Percentiles rank a stretch among this genome's conserved stretches.
phyloP scores from a whole-genome alignment of 192 early-diverging fungal genomes.

The Coemansia sp. region DNA sequence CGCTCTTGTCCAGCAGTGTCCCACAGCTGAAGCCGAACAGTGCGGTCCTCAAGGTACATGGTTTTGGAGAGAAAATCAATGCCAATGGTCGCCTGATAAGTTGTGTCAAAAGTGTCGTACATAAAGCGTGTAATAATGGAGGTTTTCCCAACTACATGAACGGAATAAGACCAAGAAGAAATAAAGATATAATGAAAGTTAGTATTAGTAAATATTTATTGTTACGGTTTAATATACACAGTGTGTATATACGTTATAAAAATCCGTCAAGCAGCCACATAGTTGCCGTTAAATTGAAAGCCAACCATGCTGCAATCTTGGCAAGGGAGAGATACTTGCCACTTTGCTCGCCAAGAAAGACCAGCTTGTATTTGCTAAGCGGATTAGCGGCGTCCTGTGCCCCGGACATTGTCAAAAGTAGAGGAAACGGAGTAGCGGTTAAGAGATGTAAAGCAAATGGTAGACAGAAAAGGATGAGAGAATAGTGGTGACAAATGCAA shows the following conservation, averaged over 20 bases:
- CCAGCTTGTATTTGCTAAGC: constrained; percentile 94
- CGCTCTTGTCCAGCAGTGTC: constrained; percentile 99
- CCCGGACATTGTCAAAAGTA: constrained; percentile 27
- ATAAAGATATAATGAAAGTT: neutral
- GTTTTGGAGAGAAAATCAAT: constrained; percentile 99
- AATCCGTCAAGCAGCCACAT: neutral
- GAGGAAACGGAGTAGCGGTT: neutral
- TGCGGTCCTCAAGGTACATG: constrained; percentile 98
- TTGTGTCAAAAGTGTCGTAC: constrained; percentile 99
- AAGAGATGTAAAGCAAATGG: neutral
- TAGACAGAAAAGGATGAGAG: neutral
- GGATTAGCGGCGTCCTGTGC: constrained; percentile 59
- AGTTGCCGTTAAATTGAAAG: neutral
- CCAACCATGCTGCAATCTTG: neutral
- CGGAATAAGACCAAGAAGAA: neutral
- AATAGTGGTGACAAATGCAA: constrained; percentile 1
- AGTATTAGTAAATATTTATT: neutral
- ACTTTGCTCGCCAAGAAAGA: constrained; percentile 98
- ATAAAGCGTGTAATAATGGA: constrained; percentile 99
- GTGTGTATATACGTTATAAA: neutral
- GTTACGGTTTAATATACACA: neutral
- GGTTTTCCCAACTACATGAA: constrained; percentile 87
- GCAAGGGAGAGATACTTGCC: constrained; percentile 60
- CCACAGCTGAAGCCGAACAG: constrained; percentile 98
- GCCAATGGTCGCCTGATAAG: constrained; percentile 97